Evolutionary conservation across 1,284 basidiomycete species (phyloP).

Genomic region (Trametes versicolor): DNA sequence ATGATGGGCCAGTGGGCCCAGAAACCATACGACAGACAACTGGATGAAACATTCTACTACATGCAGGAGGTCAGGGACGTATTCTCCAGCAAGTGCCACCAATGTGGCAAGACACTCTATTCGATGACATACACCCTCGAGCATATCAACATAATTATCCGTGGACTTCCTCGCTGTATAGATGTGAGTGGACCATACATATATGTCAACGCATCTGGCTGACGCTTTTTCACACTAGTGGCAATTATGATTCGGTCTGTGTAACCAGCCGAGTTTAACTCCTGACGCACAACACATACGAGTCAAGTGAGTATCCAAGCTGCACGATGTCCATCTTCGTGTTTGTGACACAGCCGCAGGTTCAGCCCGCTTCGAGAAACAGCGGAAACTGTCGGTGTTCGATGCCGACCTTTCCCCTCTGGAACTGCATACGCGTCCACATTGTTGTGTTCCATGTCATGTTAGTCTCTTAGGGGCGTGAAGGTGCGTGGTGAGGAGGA

Average conservation of each 20-base stretch:
- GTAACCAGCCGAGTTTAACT: too few species aligned
- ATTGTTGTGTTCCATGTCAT: too few species aligned
- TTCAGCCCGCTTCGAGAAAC: too few species aligned
- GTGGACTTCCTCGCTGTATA: not conserved
- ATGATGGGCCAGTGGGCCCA: conserved; percentile 29
- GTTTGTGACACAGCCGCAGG: too few species aligned
- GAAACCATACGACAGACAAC: conserved; percentile 22
- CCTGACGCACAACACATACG: too few species aligned
- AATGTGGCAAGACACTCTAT: conserved; percentile 8
- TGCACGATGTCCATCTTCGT: too few species aligned
- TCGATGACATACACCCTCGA: conserved; percentile 3
- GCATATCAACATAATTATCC: not conserved
- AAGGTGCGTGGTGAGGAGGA: conserved; percentile 2
- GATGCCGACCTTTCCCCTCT: too few species aligned
- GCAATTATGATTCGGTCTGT: too few species aligned
- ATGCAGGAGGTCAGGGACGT: conserved; percentile 29
- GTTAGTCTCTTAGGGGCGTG: conserved; percentile 7
- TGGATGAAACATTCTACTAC: conserved; percentile 21
- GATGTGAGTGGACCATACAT: not conserved
- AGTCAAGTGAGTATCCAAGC: too few species aligned
- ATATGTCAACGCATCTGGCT: not conserved
- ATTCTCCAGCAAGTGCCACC: conserved; percentile 17
- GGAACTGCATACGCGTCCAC: too few species aligned
- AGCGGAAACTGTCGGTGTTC: too few species aligned
- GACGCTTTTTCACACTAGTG: not conserved